Percentiles rank a stretch among this genome's conserved stretches.
phyloP scores from a whole-genome alignment of 257 asterid genomes.

The Solanum peruvianum region DNA sequence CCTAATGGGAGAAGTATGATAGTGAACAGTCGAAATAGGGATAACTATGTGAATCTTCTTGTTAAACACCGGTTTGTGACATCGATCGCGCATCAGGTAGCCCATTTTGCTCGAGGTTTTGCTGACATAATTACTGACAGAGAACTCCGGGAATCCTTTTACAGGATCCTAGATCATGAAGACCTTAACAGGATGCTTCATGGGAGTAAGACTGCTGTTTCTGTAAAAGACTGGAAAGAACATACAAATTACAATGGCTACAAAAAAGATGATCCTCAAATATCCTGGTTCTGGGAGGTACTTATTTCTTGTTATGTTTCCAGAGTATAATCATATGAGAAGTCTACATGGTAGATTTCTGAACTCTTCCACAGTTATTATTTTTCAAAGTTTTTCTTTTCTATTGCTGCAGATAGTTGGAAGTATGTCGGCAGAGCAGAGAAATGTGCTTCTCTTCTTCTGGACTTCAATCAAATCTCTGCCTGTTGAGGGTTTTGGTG shows the following conservation, averaged over 20 bases:
- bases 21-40: not conserved
- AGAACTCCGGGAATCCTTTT: conserved; percentile 35
- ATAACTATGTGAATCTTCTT: not conserved
- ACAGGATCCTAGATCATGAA: conserved; percentile 48
- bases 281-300: conserved; percentile 95
- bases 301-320: not conserved
- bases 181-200: conserved; percentile 71
- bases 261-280: conserved; percentile 54
- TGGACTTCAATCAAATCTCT: conserved; percentile 85
- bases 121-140: conserved; percentile 32
- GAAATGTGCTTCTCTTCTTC: conserved; percentile 68
- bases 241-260: conserved; percentile 73
- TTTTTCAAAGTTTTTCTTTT: not conserved
- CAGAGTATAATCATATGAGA: not conserved
- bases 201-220: conserved; percentile 61
- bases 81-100: conserved; percentile 51
- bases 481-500: conserved; percentile 77
- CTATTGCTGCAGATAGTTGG: conserved; percentile 36
- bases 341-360: too few species aligned
- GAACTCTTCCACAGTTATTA: too few species aligned
- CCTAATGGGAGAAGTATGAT: not conserved
- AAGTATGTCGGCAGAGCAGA: conserved; percentile 60
- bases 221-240: conserved; percentile 78
- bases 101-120: conserved; percentile 55
- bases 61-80: conserved; percentile 44